Base-by-base conservation (phyloP, 345 rosid genomes). In the Gossypium rotundifolium region DNA sequence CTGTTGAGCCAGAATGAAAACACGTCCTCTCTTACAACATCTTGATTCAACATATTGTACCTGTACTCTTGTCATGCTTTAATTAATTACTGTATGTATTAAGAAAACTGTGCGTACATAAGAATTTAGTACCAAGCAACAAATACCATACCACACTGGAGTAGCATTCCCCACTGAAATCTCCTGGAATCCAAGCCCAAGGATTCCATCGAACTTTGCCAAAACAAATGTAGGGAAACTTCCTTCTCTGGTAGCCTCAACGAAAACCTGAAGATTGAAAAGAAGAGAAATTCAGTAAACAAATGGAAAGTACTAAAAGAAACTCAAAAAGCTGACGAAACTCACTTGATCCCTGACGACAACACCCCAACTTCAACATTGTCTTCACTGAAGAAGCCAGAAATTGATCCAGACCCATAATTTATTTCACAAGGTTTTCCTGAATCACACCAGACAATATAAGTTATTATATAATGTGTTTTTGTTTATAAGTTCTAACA, bases 1-100 rank as follows among this genome's bases (percentile, higher is more conserved):
- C 86, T 84, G 83, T 84, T 91, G 57, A 93, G 84, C 96, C 96
- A 93, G 82, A 91, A 87, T 27, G 96, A 93, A 84, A 91, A 90
- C 29, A 89, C 85, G 5, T 87, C 79, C 0, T 89, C 89, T 1
- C 40, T 60, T 68, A 93, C 80, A n/a, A 88, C 86, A 22, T 67
- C 80, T 81, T 90, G 94, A 33, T 76, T 59, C 81, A 85, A 17
- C 94, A 93, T 90, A 76, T 89, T 89, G 78, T 89, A 86, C 96
- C 96, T 90, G 84, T 14, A 80, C 0, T 42, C 49, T 51, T 59
- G 11, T 51, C 45, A 65, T 12, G 44, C 55, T 53, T 53, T n/a
- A 53, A 64, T 72, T 66, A 74, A 59, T 70, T 12, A 60, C 10
- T 60, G 60, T 11, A 25, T 52, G 45, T 46, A 65, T 20, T 55